phyloP scores from a whole-genome alignment of 306 rosid species.

The Hippophae tibetana region DNA sequence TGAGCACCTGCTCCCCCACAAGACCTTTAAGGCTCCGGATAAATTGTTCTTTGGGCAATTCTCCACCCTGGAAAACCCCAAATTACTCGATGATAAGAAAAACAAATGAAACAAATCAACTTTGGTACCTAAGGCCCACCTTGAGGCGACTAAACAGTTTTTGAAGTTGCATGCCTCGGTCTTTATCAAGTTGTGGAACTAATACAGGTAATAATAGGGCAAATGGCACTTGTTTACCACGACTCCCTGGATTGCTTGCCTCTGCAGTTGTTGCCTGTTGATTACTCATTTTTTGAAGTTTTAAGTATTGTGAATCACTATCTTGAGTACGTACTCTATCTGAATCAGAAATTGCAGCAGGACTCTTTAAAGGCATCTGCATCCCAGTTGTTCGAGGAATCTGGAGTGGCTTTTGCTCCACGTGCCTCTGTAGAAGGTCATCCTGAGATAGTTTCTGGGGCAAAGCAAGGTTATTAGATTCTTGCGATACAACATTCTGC shows the following conservation, averaged over 20 bases:
- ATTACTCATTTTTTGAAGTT: conserved; percentile 86
- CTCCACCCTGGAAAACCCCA: conserved; percentile 9
- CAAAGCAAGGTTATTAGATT: conserved; percentile 25
- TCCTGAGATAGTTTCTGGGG: conserved; percentile 49
- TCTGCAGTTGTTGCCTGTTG: conserved; percentile 72
- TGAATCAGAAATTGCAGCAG: conserved; percentile 30
- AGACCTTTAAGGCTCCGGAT: conserved; percentile 62
- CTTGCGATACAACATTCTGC: conserved; percentile 38
- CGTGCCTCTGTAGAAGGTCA: conserved; percentile 36
- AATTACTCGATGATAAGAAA: conserved; percentile 43
- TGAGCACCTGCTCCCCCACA: conserved; percentile 89
- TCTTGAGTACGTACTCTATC: conserved; percentile 37
- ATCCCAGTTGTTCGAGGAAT: conserved; percentile 40
- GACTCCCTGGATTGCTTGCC: conserved; percentile 45
- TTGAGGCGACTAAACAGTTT: conserved; percentile 59
- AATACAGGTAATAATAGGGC: conserved; percentile 64
- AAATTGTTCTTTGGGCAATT: conserved; percentile 75
- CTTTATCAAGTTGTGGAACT: conserved; percentile 75
- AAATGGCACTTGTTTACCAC: conserved; percentile 71
- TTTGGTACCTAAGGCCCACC: conserved; percentile 33
- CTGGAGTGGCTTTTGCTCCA: conserved; percentile 40
- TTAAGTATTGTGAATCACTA: conserved; percentile 64
- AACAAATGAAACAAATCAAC: conserved; percentile 19
- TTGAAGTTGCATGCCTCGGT: conserved; percentile 73
- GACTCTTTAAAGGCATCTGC: conserved; percentile 43